Base-by-base conservation (phyloP, 129 eudicot genomes). In the Heracleum sosnowskyi region DNA sequence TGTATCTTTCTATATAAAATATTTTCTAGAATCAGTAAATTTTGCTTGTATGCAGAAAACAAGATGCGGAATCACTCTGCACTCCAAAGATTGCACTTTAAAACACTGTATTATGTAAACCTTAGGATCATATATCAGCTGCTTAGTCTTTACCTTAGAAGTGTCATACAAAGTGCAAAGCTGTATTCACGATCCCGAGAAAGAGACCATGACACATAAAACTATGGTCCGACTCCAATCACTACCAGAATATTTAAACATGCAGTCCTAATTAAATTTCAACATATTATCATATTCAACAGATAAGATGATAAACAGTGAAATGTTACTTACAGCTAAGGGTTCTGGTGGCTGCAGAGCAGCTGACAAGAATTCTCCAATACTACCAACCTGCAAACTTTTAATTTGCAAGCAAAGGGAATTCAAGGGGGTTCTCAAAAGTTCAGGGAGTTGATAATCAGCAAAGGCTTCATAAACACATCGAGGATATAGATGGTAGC, bases 381-480 rank as follows among this genome's bases (percentile, higher is more conserved):
- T 92, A 81, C 97, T 89, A 60, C 89, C 89, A 75, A 96, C 96
- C 84, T 92, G 95, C 88, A 96, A 88, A 85, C 97, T 90, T 84
- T 96, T 96, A 31, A 96, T 96, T 92, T 96, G 99, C 95, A 96
- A 86, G 86, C 99, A 92, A 74, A 96, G 99, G 69, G 99, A 92
- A 78, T 96, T 96, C 77, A 96, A 75, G 46, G 99, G 97, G 79
- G 99, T 96, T 81, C 99, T 90, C 88, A 96, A 75, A 46, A 96
- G 96, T 79, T 96, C 99, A 46, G 99, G 99, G 75, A 92, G 93
- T 72, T 96, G 99, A 84, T 92, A 92, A 37, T 92, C 93, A 74
- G 99, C 86, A 82, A 96, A 96, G 78, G 97, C 99, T 81, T 96
- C 97, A 81, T 86, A 96, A 39, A 96, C 99, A 84, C 97, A 92